phyloP scores from a whole-genome alignment of 352 stramenopile species.

The Phytopythium ostracodes region DNA sequence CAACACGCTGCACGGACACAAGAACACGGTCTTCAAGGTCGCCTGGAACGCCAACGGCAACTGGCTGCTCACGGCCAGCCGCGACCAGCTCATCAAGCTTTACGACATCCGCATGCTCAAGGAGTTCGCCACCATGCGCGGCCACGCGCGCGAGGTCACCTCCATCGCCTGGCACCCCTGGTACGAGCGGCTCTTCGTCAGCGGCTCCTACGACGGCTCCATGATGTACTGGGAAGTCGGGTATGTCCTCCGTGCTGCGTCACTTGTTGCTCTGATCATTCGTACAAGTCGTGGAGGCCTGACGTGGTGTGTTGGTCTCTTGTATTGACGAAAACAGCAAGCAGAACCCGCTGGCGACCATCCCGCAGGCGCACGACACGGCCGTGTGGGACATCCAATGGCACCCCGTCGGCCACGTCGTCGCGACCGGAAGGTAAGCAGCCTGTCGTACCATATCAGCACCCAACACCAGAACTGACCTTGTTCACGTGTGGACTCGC shows the following conservation, averaged over 20 bases:
- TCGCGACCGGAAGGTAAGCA: constrained; percentile 89
- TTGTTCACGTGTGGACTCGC: no score
- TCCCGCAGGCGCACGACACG: constrained; percentile 94
- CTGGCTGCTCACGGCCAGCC: constrained; percentile 95
- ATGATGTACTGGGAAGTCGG: constrained; percentile 98
- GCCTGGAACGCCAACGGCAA: constrained; percentile 98
- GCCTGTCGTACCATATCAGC: no score
- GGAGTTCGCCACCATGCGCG: constrained; percentile 93
- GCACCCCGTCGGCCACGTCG: constrained; percentile 95
- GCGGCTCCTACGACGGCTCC: constrained; percentile 96
- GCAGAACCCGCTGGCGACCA: constrained; percentile 75
- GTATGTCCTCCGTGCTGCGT: constrained; percentile 34
- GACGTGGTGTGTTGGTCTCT: no score
- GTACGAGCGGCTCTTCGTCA: constrained; percentile 95
- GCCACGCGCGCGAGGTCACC: constrained; percentile 95
- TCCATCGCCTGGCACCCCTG: constrained; percentile 96
- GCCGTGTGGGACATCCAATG: constrained; percentile 98
- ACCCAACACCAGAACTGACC: no score
- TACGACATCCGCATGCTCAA: constrained; percentile 98
- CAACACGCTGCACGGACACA: constrained; percentile 96
- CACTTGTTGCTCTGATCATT: no score
- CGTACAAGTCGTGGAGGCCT: no score
- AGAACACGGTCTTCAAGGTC: constrained; percentile 98
- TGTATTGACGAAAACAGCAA: constrained; percentile 35
- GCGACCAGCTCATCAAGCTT: constrained; percentile 98